Conservation (phyloP, 1,284 basidiomycete species). For the Fomitiporia mediterranea region DNA sequence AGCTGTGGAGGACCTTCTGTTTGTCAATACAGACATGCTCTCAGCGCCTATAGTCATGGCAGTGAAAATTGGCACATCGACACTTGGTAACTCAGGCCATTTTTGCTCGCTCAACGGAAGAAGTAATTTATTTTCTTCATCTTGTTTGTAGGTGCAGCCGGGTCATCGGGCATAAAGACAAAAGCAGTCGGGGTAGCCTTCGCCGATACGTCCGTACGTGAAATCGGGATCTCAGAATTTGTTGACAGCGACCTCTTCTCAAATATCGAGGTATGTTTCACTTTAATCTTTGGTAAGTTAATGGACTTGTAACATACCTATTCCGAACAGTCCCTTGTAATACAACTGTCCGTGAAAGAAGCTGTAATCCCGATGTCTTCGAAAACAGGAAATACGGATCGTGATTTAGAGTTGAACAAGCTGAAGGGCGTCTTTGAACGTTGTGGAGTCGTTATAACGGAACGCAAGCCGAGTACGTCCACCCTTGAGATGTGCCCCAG, state of each 20-base stretch:
- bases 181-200: conserved; percentile 71
- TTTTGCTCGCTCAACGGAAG: not conserved
- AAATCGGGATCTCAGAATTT: conserved; percentile 82
- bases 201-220: conserved; percentile 70
- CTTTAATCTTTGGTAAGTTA: conserved; percentile 74
- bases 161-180: conserved; percentile 44
- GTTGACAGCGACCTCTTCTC: conserved; percentile 95
- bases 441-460: conserved; percentile 88
- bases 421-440: conserved; percentile 82
- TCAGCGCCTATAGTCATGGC: conserved; percentile 90
- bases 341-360: conserved; percentile 97
- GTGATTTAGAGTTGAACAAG: conserved; percentile 85
- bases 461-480: conserved; percentile 74
- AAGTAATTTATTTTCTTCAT: not conserved
- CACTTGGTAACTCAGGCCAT: conserved; percentile 18
- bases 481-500: not conserved
- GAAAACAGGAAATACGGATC: conserved; percentile 59
- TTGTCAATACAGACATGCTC: conserved; percentile 77
- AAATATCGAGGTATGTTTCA: conserved; percentile 76
- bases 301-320: conserved; percentile 14
- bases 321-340: conserved; percentile 75
- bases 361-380: conserved; percentile 74
- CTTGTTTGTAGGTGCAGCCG: conserved; percentile 27
- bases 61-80: conserved; percentile 66
- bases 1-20: conserved; percentile 91